These are phyloP conservation scores for Yarrowia sp. DNA, from an alignment of 805 yeast genomes.

Conservation along the genomic window DNA sequence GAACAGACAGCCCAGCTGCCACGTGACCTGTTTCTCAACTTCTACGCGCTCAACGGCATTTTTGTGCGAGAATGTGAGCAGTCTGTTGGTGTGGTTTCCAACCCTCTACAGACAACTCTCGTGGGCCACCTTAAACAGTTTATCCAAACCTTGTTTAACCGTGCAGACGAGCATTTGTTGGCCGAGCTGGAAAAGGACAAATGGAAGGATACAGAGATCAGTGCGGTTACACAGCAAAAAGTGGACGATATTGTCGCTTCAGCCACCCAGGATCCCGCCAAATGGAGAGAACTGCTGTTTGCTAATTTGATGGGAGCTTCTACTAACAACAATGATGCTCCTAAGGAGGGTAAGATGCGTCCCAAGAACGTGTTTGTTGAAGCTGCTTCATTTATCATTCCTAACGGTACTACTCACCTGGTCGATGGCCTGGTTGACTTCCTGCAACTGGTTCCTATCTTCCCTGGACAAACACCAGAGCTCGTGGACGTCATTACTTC, in stretches of 20 bases:
- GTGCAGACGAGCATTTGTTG: slow-evolving; percentile 48
- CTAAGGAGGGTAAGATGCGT: slow-evolving; percentile 34
- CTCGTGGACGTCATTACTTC: slow-evolving; percentile 41
- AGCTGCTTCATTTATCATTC: slow-evolving; percentile 57
- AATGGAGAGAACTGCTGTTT: slow-evolving; percentile 47
- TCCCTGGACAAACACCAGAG: slow-evolving; percentile 46
- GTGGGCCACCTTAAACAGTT: slow-evolving; percentile 65
- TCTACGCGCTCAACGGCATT: slow-evolving; percentile 62
- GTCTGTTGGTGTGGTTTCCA: slow-evolving; percentile 63
- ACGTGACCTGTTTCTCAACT: slow-evolving; percentile 59
- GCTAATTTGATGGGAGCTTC: slow-evolving; percentile 18
- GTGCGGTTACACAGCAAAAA: slow-evolving; percentile 47
- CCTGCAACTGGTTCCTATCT: slow-evolving; percentile 53
- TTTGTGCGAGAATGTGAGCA: slow-evolving; percentile 83
- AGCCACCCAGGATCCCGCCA: slow-evolving; percentile 47
- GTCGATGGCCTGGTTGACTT: slow-evolving; percentile 50
- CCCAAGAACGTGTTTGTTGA: slow-evolving; percentile 45
- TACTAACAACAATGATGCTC: slow-evolving; percentile 36
- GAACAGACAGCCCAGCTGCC: slow-evolving; percentile 62
- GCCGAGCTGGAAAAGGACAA: slow-evolving; percentile 59
- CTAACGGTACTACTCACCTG: slow-evolving; percentile 48
- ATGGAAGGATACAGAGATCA: slow-evolving; percentile 75
- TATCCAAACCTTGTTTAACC: slow-evolving; percentile 53
- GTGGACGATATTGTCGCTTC: slow-evolving; percentile 53
- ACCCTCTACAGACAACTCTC: slow-evolving; percentile 65